Conservation (phyloP, 768 basidiomycete species). For the Sarcomyxa edulis region DNA sequence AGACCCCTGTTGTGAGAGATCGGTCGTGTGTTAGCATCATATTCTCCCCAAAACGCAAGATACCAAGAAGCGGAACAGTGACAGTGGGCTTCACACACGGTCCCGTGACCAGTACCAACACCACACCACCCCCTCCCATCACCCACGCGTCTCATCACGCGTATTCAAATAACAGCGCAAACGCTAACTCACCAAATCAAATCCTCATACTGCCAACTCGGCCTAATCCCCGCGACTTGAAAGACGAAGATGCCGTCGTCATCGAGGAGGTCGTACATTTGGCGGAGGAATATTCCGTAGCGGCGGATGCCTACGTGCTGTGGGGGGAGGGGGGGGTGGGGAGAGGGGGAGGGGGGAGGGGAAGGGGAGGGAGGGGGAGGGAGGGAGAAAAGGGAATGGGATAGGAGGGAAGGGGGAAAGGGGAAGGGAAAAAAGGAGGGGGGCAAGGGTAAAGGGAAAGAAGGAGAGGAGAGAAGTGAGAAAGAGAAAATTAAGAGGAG, state of each 20-base stretch:
- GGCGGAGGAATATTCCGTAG: constrained; percentile 82
- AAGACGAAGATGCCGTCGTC: constrained; percentile 93
- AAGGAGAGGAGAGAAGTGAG: not conserved
- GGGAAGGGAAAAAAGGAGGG: not conserved
- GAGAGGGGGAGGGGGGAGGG: not conserved
- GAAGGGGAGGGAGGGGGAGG: not conserved
- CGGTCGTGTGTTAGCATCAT: not conserved
- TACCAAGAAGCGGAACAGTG: not conserved
- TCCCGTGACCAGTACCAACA: too few species aligned
- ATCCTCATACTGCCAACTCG: constrained; percentile 98
- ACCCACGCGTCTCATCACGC: too few species aligned
- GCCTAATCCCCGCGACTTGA: constrained; percentile 96
- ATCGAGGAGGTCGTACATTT: constrained; percentile 90
- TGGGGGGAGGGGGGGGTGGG: constrained; percentile 1
- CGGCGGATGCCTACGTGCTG: constrained; percentile 94
- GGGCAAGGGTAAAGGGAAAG: constrained; percentile 1
- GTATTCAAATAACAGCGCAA: too few species aligned
- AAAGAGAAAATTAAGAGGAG: not conserved
- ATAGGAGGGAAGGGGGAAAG: not conserved
- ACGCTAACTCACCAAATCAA: constrained; percentile 82
- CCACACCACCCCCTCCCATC: too few species aligned
- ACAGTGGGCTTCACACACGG: too few species aligned
- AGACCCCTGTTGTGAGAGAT: constrained; percentile 54
- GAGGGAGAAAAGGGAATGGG: constrained; percentile 1
- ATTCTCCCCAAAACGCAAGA: too few species aligned